Base-by-base conservation (phyloP, 106 monocot species). In the Platanthera guangdongensis region DNA sequence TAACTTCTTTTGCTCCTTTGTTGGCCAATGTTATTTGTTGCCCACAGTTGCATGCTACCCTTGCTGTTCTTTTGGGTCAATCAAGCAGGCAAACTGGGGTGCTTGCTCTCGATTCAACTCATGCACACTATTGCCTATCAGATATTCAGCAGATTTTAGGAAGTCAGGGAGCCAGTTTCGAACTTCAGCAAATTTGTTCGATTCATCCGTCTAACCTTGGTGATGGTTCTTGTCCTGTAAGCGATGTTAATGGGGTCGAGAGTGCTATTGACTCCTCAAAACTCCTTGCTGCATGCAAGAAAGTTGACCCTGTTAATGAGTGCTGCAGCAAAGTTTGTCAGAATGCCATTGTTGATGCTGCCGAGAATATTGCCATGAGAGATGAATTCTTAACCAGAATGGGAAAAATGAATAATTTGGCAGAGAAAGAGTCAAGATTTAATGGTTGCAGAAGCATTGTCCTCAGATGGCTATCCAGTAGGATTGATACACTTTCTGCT, bases 1-100 rank as follows among this genome's bases (percentile, higher is more conserved):
- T 81, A 51, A 60, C 84, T n/a, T 83, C 85, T 7, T 94, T 97
- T 77, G 97, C 94, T 59, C 97, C 94, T 47, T 94, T 89, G 74
- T 77, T 97, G 65, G 97, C 97, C 47, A 97, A 97, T 71, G 97
- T 97, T 47, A 97, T 97, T 46, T 97, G 97, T 68, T 97, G 97
- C 59, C 97, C 97, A 28, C 97, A 97, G 75, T 87, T 94, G 65
- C 80, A 89, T 64, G 87, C 97, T n/a, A 94, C 89, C n/a, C 76
- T 94, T 64, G 67, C 81, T 30, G 90, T 94, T 79, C 91, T 97
- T 73, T 80, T 97, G 32, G 97, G 97, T 3, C 97, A 94, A 78
- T 91, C 94, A 62, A 92, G 94, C 79, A 91, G 75, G 82, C 72
- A 83, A 18, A 82, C 87, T 5, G 91, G 94, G 5, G 68, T 87